Base-by-base conservation (phyloP, 768 basidiomycete genomes). In the Cantharellus anzutake region DNA sequence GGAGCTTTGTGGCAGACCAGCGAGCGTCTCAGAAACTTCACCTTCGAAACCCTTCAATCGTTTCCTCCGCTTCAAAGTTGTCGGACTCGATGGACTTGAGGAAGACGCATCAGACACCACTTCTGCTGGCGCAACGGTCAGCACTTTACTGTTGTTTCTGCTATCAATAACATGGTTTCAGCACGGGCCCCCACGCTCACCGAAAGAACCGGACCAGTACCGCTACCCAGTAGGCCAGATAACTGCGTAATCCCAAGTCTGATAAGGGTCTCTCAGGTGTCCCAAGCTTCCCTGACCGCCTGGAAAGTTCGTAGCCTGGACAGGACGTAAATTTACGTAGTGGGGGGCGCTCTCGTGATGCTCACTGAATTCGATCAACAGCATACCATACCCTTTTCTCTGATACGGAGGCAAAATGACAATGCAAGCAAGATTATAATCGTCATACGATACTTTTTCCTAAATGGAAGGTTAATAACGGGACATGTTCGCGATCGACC, bases 321-420 rank as follows among this genome's bases (percentile, higher is more conserved):
- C 16, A 56, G 40, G 38, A 41, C 56, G 41, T 4, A 64, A 41
- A 40, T 14, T 34, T 14, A 37, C 34, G 48, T 35, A 11, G 20
- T 16, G 41, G 16, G 2, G 52, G n/a, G 3, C 1, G 3, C 2
- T 7, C 1, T 40, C 1, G 20, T 3, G 7, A 35, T 48, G 72
- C 89, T 51, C 67, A 94, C 94, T 98, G 75, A 98, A 96, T 73
- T 99, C 94, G 63, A 98, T 97, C 77, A 99, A 78, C 35, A 98
- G 81, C 77, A 88, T 90, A 2, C 94, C 96, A 66, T 85, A 96
- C 3, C 91, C 87, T 65, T 83, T 79, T 60, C 81, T 77, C 66
- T 97, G 94, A 66, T 83, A 90, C 16, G 92, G 96, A 2, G 96
- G 96, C 48, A 99, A 79, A 4, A 86, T 88, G 65, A 98, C 83